These are phyloP conservation scores for Cunninghamia lanceolata DNA, from an alignment of 75 land plant species.

Conservation along the genomic window DNA sequence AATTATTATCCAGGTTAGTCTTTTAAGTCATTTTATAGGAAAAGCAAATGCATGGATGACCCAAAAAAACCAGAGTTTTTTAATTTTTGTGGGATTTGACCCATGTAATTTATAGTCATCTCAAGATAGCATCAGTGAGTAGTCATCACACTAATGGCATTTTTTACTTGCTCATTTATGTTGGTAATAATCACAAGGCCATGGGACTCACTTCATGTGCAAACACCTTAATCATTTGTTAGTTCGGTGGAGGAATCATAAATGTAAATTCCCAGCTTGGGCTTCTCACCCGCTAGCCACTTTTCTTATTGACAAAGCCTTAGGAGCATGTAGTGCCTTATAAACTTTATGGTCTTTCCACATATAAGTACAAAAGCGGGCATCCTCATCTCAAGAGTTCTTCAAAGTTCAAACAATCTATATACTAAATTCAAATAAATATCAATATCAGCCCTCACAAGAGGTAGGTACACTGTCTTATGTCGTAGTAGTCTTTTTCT, in stretches of 20 bases:
- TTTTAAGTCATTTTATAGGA: background rate
- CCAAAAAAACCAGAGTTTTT: background rate
- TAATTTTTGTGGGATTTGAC: too few species aligned
- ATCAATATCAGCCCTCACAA: background rate
- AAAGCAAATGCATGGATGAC: background rate
- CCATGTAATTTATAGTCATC: too few species aligned
- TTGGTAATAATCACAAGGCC: too few species aligned
- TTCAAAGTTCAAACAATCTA: background rate
- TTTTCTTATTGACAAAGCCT: too few species aligned
- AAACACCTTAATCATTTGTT: too few species aligned
- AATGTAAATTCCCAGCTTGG: too few species aligned
- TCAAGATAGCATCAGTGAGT: too few species aligned
- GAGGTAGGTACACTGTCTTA: background rate
- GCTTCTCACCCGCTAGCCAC: too few species aligned
- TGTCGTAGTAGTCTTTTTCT: background rate
- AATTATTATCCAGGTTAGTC: background rate
- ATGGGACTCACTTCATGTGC: too few species aligned
- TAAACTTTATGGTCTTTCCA: background rate
- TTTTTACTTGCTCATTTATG: too few species aligned
- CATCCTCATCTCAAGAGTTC: background rate
- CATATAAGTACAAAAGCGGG: background rate
- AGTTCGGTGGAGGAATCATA: too few species aligned
- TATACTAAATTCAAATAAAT: background rate
- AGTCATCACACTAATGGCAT: too few species aligned
- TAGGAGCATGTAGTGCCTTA: background rate